phyloP scores from a whole-genome alignment of 2,329 filamentous ascomycete species.

The Venturia effusa region DNA sequence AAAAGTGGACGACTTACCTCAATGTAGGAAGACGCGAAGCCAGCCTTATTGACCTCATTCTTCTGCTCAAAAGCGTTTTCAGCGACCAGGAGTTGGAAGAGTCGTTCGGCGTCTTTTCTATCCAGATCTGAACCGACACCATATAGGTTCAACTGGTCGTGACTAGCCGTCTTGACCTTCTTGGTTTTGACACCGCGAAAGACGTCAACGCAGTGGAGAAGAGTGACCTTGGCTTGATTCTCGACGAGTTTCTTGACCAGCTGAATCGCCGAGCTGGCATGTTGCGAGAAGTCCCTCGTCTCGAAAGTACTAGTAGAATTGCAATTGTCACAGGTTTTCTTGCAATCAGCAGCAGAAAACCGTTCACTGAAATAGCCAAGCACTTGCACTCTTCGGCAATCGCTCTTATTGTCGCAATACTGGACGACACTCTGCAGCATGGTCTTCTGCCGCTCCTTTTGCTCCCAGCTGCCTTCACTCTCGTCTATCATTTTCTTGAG shows the following conservation, averaged over 20 bases:
- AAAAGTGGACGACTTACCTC: slow-evolving; percentile 35
- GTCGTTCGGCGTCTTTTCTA: slow-evolving; percentile 66
- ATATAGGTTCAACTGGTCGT: slow-evolving; percentile 46
- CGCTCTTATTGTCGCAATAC: slow-evolving; percentile 80
- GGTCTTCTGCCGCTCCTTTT: slow-evolving; percentile 71
- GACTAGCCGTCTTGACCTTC: slow-evolving; percentile 42
- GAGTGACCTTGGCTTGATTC: slow-evolving; percentile 49
- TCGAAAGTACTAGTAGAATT: slow-evolving; percentile 60
- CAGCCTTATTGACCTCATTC: slow-evolving; percentile 49
- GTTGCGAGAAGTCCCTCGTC: slow-evolving; percentile 62
- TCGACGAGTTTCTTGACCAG: slow-evolving; percentile 29
- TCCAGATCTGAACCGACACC: slow-evolving; percentile 61
- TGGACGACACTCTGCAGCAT: slow-evolving; percentile 80
- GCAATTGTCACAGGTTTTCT: slow-evolving; percentile 80
- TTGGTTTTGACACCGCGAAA: slow-evolving; percentile 60
- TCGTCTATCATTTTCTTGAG: slow-evolving; percentile 73
- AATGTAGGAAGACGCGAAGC: slow-evolving; percentile 67
- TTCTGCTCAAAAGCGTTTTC: slow-evolving; percentile 66
- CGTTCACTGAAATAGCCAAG: slow-evolving; percentile 89
- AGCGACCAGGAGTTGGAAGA: slow-evolving; percentile 66
- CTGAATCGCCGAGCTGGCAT: slow-evolving; percentile 59
- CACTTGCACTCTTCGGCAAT: slow-evolving; percentile 80
- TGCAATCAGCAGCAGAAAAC: slow-evolving; percentile 63
- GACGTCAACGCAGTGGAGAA: slow-evolving; percentile 74
- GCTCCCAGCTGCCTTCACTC: slow-evolving; percentile 63